A percentile compares a stretch with the other conserved stretches of the same genome.
These are phyloP conservation scores for Yamadazyma pseudoaaseri DNA, from an alignment of 1,139 yeast genomes.

Conservation along the genomic window DNA sequence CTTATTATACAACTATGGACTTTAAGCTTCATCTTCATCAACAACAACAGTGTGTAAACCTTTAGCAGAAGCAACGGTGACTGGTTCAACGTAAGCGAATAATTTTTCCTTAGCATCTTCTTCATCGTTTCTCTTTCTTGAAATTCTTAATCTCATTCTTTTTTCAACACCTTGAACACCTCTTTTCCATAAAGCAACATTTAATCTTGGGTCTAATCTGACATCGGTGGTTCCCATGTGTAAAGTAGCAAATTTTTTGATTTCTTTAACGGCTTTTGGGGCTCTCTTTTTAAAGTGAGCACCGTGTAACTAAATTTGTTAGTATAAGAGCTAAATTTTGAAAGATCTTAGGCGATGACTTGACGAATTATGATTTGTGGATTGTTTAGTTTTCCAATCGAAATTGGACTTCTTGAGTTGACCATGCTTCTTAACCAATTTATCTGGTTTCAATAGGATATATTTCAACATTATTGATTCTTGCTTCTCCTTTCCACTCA, in stretches of 20 bases:
- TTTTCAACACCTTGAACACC: constrained; percentile 99
- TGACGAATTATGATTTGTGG: no score
- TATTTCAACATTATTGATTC: no score
- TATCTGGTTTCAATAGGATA: no score
- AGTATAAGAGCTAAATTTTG: no score
- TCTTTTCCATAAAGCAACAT: constrained; percentile 98
- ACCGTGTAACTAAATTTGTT: constrained; percentile 79
- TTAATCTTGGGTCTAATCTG: constrained; percentile 98
- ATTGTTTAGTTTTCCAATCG: no score
- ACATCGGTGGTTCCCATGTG: constrained; percentile 99
- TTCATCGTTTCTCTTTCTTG: constrained; percentile 99
- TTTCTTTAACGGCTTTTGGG: constrained; percentile 99
- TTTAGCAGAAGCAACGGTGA: constrained; percentile 90
- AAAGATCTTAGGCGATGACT: no score
- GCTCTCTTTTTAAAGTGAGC: constrained; percentile 99
- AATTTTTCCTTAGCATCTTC: constrained; percentile 99
- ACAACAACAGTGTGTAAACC: constrained; percentile 98
- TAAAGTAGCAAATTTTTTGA: constrained; percentile 96
- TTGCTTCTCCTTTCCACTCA: no score
- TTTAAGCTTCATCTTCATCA: constrained; percentile 79
- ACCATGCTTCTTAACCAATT: no score
- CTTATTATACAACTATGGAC: constrained; percentile 19
- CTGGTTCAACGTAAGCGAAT: constrained; percentile 98
- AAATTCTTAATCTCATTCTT: constrained; percentile 98
- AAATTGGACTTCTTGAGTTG: no score